A percentile compares a stretch with the other conserved stretches of the same genome.
These are phyloP conservation scores for Fusarium sp. DNA, from an alignment of 2,329 filamentous ascomycete genomes.

Conservation along the genomic window DNA sequence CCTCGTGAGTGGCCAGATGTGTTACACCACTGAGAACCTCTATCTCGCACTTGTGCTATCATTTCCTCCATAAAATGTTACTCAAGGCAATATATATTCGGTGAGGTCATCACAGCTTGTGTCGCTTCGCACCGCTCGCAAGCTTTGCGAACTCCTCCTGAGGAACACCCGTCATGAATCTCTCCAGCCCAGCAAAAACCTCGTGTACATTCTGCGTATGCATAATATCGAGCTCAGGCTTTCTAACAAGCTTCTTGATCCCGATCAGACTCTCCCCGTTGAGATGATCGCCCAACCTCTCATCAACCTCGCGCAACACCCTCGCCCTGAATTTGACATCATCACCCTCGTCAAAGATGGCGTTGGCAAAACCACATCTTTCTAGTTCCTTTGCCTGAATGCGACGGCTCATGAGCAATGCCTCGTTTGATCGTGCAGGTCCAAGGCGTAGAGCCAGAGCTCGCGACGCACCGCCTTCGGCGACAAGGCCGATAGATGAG, in stretches of 20 bases:
- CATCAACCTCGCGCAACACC: constrained; percentile 84
- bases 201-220: constrained; percentile 85
- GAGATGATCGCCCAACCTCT: constrained; percentile 82
- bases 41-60: background rate
- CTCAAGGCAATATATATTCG: background rate
- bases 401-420: constrained; percentile 87
- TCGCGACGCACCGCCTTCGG: constrained; percentile 85
- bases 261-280: constrained; percentile 81
- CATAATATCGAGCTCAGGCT: constrained; percentile 77
- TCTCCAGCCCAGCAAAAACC: constrained; percentile 85
- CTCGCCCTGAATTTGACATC: constrained; percentile 75
- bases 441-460: constrained; percentile 86
- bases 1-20: background rate
- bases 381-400: constrained; percentile 81
- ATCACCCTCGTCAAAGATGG: constrained; percentile 76
- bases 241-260: constrained; percentile 86
- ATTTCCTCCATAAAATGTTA: background rate
- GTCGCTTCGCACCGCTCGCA: constrained; percentile 89
- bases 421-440: constrained; percentile 87
- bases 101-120: constrained; percentile 77
- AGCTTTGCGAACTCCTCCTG: constrained; percentile 91
- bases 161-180: constrained; percentile 83
- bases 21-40: background rate
- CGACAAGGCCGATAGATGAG: constrained; percentile 86
- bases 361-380: constrained; percentile 85